Base-by-base conservation (phyloP, 2,329 filamentous ascomycete species). In the Colletotrichum agaves region DNA sequence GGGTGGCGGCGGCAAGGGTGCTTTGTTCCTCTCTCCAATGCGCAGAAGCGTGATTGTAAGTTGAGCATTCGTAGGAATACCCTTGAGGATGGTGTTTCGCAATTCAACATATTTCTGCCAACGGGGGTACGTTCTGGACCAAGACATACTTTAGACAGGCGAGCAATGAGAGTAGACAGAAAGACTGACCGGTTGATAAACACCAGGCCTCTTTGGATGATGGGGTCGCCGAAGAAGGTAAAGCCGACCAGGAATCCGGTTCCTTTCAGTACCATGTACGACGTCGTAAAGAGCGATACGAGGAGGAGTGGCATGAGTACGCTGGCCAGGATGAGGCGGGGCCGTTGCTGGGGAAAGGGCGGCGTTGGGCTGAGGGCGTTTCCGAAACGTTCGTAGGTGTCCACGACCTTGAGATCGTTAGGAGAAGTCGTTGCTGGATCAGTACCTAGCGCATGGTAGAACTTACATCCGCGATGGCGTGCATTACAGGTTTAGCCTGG, bases 41-140 rank as follows among this genome's bases (percentile, higher is more conserved):
- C 93, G 91, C 11, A 97, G 87, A 1, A 97, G 84, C 0, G 93
- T 97, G 31, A 97, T 81, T 0, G 93, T 90, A 17, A 97, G 86
- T 74, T 97, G 93, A 3, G 93, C 92, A 75, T 97, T 96, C 2
- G 93, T 97, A 1, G 93, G 93, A 0, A 96, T 90, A 2, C 93
- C 92, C 74, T 91, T 93, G 57, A 97, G 87, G 1, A 96, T 76
- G 0, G 91, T 93, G 72, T 93, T 93, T 67, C 91, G 86, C 11
- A 93, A 79, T 73, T 94, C 90, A 15, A 95, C 82, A 6, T 93
- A 82, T 72, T 91, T 92, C 73, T 92, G 85, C 93, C 93, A 96
- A 71, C 90, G 81, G 1, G 92, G 92, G 71, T 89, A 85, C 6
- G 77, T 79, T 7, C 69, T 72, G 27, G 71, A 52, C 58, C 37